phyloP scores from a whole-genome alignment of 768 basidiomycete genomes.

The Polyporus arcularius region DNA sequence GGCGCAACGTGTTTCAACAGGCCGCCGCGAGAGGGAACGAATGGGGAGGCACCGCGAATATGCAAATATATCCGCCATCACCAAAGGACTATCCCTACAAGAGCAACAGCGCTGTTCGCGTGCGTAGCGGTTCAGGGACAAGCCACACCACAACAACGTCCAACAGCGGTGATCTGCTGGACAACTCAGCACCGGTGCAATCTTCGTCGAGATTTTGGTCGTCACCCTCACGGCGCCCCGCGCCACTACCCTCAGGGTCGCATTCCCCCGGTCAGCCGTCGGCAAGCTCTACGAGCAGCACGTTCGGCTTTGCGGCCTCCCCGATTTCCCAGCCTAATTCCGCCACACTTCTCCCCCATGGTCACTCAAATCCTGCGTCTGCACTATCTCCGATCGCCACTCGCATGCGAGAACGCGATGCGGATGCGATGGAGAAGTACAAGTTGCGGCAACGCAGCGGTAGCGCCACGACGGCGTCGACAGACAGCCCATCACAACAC shows the following conservation, averaged over 20 bases:
- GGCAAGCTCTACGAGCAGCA: slow-evolving; percentile 38
- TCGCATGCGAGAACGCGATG: slow-evolving; percentile 82
- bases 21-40: slow-evolving; percentile 69
- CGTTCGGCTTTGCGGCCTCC: slow-evolving; percentile 41
- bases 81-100: slow-evolving; percentile 37
- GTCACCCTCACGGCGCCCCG: slow-evolving; percentile 32
- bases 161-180: slow-evolving; percentile 68
- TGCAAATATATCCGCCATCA: slow-evolving; percentile 38
- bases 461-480: slow-evolving; percentile 71
- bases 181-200: slow-evolving; percentile 44
- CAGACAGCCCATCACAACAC: slow-evolving; percentile 68
- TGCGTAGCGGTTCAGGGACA: slow-evolving; percentile 81
- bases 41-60: slow-evolving; percentile 42
- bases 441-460: slow-evolving; percentile 81
- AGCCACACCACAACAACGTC: slow-evolving; percentile 77
- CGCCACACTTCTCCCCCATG: slow-evolving; percentile 32
- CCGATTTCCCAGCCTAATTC: slow-evolving; percentile 32
- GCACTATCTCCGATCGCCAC: slow-evolving; percentile 76
- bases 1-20: slow-evolving; percentile 72
- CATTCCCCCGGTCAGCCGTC: slow-evolving; percentile 64
- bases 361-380: slow-evolving; percentile 38
- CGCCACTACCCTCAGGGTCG: slow-evolving; percentile 46
- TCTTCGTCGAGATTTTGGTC: slow-evolving; percentile 42
- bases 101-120: slow-evolving; percentile 45
- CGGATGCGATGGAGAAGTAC: slow-evolving; percentile 87